A percentile compares a stretch with the other conserved stretches of the same genome.
These are phyloP conservation scores for Mycena indigotica DNA, from an alignment of 768 basidiomycete species.

Conservation along the genomic window DNA sequence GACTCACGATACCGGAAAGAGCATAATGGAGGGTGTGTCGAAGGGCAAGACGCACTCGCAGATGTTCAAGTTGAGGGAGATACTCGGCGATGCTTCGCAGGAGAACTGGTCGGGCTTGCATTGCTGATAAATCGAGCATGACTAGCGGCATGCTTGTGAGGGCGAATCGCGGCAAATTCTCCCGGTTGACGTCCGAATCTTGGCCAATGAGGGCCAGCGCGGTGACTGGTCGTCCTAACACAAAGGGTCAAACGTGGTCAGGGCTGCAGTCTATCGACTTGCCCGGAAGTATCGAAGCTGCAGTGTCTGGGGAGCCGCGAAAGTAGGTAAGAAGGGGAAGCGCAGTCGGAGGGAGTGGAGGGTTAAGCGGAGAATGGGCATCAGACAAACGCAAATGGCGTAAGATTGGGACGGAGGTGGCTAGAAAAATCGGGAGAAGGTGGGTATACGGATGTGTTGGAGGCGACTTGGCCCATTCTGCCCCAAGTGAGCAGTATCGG, in stretches of 20 bases:
- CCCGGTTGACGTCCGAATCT: constrained; percentile 55
- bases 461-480: constrained; percentile 45
- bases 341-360: constrained; percentile 41
- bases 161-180: constrained; percentile 54
- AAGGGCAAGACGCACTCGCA: constrained; percentile 60
- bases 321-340: constrained; percentile 55
- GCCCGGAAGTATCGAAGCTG: constrained; percentile 58
- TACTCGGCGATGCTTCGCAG: constrained; percentile 57
- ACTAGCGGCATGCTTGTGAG: constrained; percentile 50
- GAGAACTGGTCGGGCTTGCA: constrained; percentile 58
- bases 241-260: background rate
- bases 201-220: constrained; percentile 57
- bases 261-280: too few species aligned
- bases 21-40: constrained; percentile 68
- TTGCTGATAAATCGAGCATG: constrained; percentile 59
- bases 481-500: constrained; percentile 44
- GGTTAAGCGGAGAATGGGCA: constrained; percentile 40
- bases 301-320: constrained; percentile 61
- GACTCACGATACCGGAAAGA: constrained; percentile 66
- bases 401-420: constrained; percentile 39
- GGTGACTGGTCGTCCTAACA: constrained; percentile 51
- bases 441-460: constrained; percentile 39
- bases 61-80: constrained; percentile 50
- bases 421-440: constrained; percentile 47
- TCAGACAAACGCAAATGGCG: constrained; percentile 51